These are phyloP conservation scores for Solanum clarkiae DNA, from an alignment of 257 asterid genomes.

Conservation along the genomic window DNA sequence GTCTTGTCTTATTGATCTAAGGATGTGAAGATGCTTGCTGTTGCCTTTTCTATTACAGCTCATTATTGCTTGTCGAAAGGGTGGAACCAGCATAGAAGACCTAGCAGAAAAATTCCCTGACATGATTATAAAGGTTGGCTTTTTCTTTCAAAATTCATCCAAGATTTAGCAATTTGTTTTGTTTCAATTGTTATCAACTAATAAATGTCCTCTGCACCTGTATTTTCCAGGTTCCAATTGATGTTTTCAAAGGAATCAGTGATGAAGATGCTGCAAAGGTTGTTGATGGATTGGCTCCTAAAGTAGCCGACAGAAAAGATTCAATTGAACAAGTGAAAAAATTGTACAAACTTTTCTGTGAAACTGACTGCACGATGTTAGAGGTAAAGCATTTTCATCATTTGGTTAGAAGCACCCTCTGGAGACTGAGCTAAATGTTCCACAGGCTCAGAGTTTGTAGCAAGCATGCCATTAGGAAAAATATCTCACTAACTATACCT, in stretches of 20 bases:
- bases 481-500: not conserved
- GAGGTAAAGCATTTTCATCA: slow-evolving; percentile 45
- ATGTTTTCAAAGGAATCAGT: slow-evolving; percentile 87
- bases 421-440: not conserved
- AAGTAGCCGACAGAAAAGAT: slow-evolving; percentile 74
- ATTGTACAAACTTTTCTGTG: slow-evolving; percentile 84
- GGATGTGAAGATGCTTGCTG: not conserved
- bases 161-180: not conserved
- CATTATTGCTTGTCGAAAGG: slow-evolving; percentile 86
- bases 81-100: slow-evolving; percentile 99
- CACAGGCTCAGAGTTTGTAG: not conserved
- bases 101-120: slow-evolving; percentile 96
- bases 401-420: not conserved
- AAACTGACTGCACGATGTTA: slow-evolving; percentile 84
- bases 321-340: slow-evolving; percentile 97
- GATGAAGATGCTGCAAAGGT: slow-evolving; percentile 98
- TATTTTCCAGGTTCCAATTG: slow-evolving; percentile 67
- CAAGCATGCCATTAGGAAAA: not conserved
- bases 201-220: not conserved
- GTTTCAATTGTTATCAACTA: not conserved
- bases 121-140: slow-evolving; percentile 69
- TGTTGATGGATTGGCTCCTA: slow-evolving; percentile 91
- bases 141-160: not conserved
- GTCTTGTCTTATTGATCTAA: not conserved
- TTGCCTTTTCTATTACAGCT: slow-evolving; percentile 35